Evolutionary conservation across 1,284 basidiomycete species (phyloP), one percentile per base, ranked within the genome.

Genomic region (Pholiota adiposa): DNA sequence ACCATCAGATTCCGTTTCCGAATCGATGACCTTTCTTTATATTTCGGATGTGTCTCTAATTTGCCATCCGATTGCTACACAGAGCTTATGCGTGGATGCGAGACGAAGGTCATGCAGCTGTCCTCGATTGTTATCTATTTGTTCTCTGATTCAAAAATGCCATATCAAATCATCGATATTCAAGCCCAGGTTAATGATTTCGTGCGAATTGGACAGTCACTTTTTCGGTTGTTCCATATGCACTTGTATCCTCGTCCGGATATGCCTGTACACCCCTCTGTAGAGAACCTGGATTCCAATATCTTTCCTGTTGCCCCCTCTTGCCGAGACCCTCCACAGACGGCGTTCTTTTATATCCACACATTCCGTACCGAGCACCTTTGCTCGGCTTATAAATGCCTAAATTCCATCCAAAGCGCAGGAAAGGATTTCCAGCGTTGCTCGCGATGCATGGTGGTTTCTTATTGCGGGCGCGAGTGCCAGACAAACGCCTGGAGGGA

Each of bases 41-140:
- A 46, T n/a, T 46, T 46, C 21, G 21, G 14, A 3, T 12, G 1
- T 14, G 5, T 46, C 44, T 4, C 2, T 14, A 1, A 27, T 1
- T 23, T 23, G 21, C 44, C 8, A 25, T n/a, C n/a, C n/a, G n/a
- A 46, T 12, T 46, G 16, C 21, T 27, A 23, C 14, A 57, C 41
- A n/a, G 61, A 54, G 4, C 34, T 62, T 19, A 25, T 60, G 18
- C 48, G 43, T 7, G 60, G 60, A 21, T 61, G 38, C 36, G 58
- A 64, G 25, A 58, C 60, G 19, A 62, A 62, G 44, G 55, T 53
- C 2, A 58, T 58, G 51, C 63, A 64, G 31, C 8, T 65, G 5
- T 65, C 55, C 46, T 60, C 58, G 11, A 49, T 64, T 23, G 4
- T 60, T 11, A 18, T 55, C 25, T 64, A 62, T 44, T 51, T 64